phyloP scores from a whole-genome alignment of 306 rosid genomes.

The Carpinus viminea region DNA sequence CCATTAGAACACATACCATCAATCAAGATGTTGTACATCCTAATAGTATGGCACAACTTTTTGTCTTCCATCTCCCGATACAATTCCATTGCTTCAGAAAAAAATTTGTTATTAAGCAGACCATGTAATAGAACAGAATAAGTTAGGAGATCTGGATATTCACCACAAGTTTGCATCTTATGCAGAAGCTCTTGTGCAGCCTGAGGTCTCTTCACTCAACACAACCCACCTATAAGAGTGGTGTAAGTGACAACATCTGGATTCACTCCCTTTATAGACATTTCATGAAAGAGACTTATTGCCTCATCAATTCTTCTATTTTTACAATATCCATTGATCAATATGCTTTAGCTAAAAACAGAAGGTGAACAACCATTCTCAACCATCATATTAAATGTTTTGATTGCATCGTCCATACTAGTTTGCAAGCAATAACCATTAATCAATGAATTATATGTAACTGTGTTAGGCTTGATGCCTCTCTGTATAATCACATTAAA shows the following conservation, averaged over 20 bases:
- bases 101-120: background rate
- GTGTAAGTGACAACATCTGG: slow-evolving; percentile 43
- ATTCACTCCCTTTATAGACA: slow-evolving; percentile 30
- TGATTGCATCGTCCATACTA: too few species aligned
- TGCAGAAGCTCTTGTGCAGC: slow-evolving; percentile 29
- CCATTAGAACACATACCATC: slow-evolving; percentile 20
- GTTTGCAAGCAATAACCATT: too few species aligned
- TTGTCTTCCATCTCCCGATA: slow-evolving; percentile 36
- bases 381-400: too few species aligned
- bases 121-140: slow-evolving; percentile 31
- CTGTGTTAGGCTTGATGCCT: slow-evolving; percentile 12
- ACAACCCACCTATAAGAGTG: slow-evolving; percentile 38
- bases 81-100: slow-evolving; percentile 34
- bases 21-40: too few species aligned
- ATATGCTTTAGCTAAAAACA: background rate
- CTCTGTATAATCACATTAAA: slow-evolving; percentile 17
- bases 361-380: slow-evolving; percentile 30
- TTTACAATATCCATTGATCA: slow-evolving; percentile 30
- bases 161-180: slow-evolving; percentile 29
- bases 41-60: too few species aligned
- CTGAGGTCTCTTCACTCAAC: slow-evolving; percentile 33
- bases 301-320: slow-evolving; percentile 30
- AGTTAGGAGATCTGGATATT: slow-evolving; percentile 42
- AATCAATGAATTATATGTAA: slow-evolving; percentile 5
- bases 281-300: slow-evolving; percentile 37